Percentiles rank a stretch among this genome's conserved stretches.
Evolutionary conservation across 805 yeast genomes (phyloP).

Genomic region (Schwanniomyces polymorphus): DNA sequence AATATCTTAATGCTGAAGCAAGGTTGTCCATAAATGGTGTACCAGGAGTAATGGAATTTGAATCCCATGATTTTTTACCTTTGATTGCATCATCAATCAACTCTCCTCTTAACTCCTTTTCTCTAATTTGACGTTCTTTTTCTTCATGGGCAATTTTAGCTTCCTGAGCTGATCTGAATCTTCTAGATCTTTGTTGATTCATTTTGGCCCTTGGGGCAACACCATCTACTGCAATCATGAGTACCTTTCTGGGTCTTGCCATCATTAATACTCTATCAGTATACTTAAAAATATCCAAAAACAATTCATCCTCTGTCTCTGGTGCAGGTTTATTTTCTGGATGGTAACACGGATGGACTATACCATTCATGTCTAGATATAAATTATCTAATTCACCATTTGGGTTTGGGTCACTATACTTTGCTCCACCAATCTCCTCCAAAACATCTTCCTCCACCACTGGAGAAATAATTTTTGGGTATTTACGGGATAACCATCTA

Average conservation of each 20-base stretch:
- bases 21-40: conserved; percentile 94
- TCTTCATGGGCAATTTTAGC: conserved; percentile 79
- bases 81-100: conserved; percentile 72
- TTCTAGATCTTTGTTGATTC: conserved; percentile 96
- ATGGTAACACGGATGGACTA: conserved; percentile 98
- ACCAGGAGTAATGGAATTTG: conserved; percentile 94
- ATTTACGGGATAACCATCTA: conserved; percentile 91
- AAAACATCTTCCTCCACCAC: conserved; percentile 74
- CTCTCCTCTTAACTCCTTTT: conserved; percentile 67
- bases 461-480: conserved; percentile 91
- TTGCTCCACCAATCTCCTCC: conserved; percentile 65
- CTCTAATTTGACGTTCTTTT: conserved; percentile 57
- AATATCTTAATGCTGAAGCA: conserved; percentile 78
- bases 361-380: conserved; percentile 97
- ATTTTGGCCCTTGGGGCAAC: conserved; percentile 98
- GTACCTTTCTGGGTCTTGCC: conserved; percentile 92
- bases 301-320: conserved; percentile 92
- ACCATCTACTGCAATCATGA: conserved; percentile 97
- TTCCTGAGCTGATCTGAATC: conserved; percentile 92
- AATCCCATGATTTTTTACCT: conserved; percentile 83
- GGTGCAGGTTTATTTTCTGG: conserved; percentile 97
- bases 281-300: conserved; percentile 86
- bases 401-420: conserved; percentile 77
- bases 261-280: conserved; percentile 88
- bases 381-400: conserved; percentile 95